Evolutionary conservation across 2,329 filamentous ascomycete genomes (phyloP).

Genomic region (Furcasterigmium furcatum): DNA sequence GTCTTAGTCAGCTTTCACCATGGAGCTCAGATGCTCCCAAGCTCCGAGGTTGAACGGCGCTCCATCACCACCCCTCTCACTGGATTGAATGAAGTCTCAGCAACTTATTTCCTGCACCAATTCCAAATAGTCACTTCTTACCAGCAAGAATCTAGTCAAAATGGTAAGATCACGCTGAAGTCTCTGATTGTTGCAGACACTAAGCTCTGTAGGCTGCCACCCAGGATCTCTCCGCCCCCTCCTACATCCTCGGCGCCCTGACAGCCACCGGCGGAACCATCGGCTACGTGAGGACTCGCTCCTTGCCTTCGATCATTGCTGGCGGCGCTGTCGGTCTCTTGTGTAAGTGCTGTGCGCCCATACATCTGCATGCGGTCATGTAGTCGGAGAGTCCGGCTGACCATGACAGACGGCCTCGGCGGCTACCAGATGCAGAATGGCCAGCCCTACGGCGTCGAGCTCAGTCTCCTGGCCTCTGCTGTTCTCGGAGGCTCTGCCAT

Average conservation of each 20-base stretch:
- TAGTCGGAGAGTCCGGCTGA: too few relatives aligned
- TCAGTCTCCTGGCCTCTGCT: constrained; percentile 84
- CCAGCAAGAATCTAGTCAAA: too few relatives aligned
- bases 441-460: constrained; percentile 79
- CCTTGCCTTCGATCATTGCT: constrained; percentile 80
- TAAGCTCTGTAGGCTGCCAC: constrained; percentile 3
- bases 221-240: constrained; percentile 52
- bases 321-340: constrained; percentile 75
- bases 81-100: too few relatives aligned
- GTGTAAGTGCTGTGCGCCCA: constrained; percentile 50
- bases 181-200: too few relatives aligned
- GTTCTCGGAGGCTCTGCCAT: constrained; percentile 81
- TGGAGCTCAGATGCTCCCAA: too few relatives aligned
- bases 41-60: not conserved
- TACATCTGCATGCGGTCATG: too few relatives aligned
- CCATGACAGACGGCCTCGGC: constrained; percentile 74
- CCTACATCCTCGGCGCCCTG: constrained; percentile 74
- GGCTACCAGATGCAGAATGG: constrained; percentile 75
- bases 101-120: too few relatives aligned
- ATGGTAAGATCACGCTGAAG: too few relatives aligned
- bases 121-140: too few relatives aligned
- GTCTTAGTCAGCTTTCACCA: too few relatives aligned
- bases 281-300: constrained; percentile 82
- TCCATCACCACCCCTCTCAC: not conserved
- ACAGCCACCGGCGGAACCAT: constrained; percentile 85